These are phyloP conservation scores for Aphanomyces stellatus DNA, from an alignment of 352 stramenopile species.

Conservation along the genomic window DNA sequence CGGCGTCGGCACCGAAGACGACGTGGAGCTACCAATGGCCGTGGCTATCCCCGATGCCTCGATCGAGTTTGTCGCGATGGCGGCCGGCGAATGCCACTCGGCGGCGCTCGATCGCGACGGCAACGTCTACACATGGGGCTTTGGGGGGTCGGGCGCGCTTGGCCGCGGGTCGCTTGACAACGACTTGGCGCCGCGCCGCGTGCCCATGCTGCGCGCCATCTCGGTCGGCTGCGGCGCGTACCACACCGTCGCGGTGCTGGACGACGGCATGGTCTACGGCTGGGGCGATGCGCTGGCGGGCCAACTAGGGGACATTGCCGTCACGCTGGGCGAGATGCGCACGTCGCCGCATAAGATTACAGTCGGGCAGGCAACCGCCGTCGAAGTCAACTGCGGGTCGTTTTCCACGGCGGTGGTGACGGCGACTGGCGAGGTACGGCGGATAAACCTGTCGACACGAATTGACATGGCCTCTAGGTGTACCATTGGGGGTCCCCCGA, in stretches of 20 bases:
- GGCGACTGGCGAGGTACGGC: constrained; percentile 22
- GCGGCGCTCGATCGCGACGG: constrained; percentile 48
- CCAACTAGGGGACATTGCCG: constrained; percentile 45
- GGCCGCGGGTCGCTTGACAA: constrained; percentile 58
- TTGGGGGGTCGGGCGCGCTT: constrained; percentile 71
- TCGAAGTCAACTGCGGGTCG: constrained; percentile 12
- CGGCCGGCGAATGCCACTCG: constrained; percentile 79
- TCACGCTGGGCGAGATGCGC: constrained; percentile 34
- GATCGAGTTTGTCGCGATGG: constrained; percentile 36
- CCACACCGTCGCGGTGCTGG: constrained; percentile 53
- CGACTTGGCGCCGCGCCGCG: constrained; percentile 29
- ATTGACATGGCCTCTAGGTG: constrained; percentile 53
- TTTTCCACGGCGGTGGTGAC: constrained; percentile 7
- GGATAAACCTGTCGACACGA: constrained; percentile 45
- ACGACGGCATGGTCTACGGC: constrained; percentile 46
- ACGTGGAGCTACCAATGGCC: constrained; percentile 43
- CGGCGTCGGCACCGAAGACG: constrained; percentile 49
- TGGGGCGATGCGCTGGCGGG: constrained; percentile 71
- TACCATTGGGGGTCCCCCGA: constrained; percentile 63
- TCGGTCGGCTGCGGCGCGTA: constrained; percentile 64
- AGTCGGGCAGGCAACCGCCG: constrained; percentile 11
- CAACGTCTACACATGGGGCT: constrained; percentile 79
- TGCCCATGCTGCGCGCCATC: constrained; percentile 26
- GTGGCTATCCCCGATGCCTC: constrained; percentile 31
- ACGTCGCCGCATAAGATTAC: constrained; percentile 28